These are phyloP conservation scores for Ganoderma boninense DNA, from an alignment of 1,284 basidiomycete species.

Conservation along the genomic window DNA sequence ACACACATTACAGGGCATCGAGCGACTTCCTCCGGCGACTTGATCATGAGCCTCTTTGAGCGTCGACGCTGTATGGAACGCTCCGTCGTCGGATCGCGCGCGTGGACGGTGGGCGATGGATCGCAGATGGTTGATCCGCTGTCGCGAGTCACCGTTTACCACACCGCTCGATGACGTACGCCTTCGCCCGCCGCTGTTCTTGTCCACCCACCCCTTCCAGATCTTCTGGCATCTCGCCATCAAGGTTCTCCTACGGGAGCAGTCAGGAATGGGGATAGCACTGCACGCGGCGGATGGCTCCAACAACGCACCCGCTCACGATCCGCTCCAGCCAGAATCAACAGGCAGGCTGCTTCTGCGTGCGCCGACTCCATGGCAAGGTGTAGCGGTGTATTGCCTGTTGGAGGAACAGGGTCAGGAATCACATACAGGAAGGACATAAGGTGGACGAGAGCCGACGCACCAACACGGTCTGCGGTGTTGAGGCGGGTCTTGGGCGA, in stretches of 20 bases:
- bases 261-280: not conserved
- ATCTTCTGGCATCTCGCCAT: conserved; percentile 85
- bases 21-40: conserved; percentile 16
- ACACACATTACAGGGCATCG: conserved; percentile 19
- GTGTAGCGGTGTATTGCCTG: conserved; percentile 95
- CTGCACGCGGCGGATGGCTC: not conserved
- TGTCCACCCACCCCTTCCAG: conserved; percentile 87
- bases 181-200: conserved; percentile 81
- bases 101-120: not conserved
- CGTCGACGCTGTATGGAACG: not conserved
- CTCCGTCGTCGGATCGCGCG: conserved; percentile 8
- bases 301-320: conserved; percentile 74
- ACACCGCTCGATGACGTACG: conserved; percentile 78
- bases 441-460: conserved; percentile 29
- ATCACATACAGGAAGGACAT: not conserved
- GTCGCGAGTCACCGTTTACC: conserved; percentile 48
- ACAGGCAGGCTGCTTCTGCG: conserved; percentile 85
- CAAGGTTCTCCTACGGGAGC: conserved; percentile 71
- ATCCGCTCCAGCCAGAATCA: conserved; percentile 95
- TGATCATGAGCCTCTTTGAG: conserved; percentile 18
- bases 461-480: conserved; percentile 85
- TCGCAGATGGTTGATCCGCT: conserved; percentile 1
- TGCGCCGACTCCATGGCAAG: conserved; percentile 95
- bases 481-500: conserved; percentile 86
- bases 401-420: conserved; percentile 12